Conservation (phyloP, 148 eudicot species). For the Nepenthes mirabilis region DNA sequence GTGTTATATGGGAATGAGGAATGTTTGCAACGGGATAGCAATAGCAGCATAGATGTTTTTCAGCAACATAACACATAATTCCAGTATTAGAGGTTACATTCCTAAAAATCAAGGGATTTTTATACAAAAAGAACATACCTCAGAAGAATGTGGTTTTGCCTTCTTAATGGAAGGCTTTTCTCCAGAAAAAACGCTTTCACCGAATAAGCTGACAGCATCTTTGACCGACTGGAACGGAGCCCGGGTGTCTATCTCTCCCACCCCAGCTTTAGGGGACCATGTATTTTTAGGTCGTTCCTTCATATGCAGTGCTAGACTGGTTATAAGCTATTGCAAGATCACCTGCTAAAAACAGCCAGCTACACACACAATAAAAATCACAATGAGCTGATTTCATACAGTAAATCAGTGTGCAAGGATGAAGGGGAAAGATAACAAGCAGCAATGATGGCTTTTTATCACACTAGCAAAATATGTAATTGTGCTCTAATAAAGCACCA, state of each 20-base stretch:
- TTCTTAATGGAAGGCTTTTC: constrained; percentile 53
- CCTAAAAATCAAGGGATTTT: neutral
- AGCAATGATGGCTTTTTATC: too few relatives aligned
- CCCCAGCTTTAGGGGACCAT: constrained; percentile 58
- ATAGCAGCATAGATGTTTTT: neutral
- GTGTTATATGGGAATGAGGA: too few relatives aligned
- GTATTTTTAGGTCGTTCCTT: constrained; percentile 40
- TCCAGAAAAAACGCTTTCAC: constrained; percentile 74
- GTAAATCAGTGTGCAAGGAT: too few relatives aligned
- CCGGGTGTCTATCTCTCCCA: constrained; percentile 95
- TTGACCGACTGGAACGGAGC: constrained; percentile 97
- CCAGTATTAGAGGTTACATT: neutral
- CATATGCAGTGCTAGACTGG: neutral
- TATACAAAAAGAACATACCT: constrained; percentile 30
- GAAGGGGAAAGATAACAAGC: too few relatives aligned
- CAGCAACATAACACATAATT: neutral
- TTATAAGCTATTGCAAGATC: neutral
- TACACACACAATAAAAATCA: too few relatives aligned
- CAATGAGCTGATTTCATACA: too few relatives aligned
- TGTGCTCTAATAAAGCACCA: too few relatives aligned
- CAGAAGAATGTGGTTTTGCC: constrained; percentile 58
- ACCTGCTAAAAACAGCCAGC: neutral
- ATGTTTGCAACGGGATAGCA: too few relatives aligned
- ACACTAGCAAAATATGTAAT: too few relatives aligned
- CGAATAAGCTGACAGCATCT: constrained; percentile 93